Evolutionary conservation across 2,329 filamentous ascomycete genomes (phyloP).

Genomic region (Paracorniculantispora psalliotae): DNA sequence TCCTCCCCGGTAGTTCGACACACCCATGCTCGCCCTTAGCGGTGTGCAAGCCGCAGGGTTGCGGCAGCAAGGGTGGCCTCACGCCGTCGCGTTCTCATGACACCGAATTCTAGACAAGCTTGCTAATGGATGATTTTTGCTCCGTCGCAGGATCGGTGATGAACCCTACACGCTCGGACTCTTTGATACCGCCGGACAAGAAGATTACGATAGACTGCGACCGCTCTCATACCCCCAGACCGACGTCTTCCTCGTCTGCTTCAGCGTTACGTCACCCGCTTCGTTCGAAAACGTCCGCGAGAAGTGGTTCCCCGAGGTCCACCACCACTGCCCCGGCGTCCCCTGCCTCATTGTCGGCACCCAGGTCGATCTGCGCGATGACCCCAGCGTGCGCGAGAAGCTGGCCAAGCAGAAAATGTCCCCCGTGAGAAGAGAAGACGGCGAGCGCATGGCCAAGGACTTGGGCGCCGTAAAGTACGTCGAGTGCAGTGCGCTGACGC

Average conservation of each 20-base stretch:
- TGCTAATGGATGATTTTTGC: constrained; percentile 16
- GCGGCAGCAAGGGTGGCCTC: not conserved
- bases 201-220: constrained; percentile 97
- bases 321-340: constrained; percentile 96
- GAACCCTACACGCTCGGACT: constrained; percentile 96
- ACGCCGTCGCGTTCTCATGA: not conserved
- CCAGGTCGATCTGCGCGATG: constrained; percentile 92
- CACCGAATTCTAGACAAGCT: constrained; percentile 6
- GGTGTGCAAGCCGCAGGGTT: constrained; percentile 9
- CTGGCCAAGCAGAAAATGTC: constrained; percentile 93
- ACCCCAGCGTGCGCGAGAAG: constrained; percentile 82
- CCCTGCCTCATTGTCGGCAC: constrained; percentile 97
- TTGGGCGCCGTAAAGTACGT: constrained; percentile 98
- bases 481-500: constrained; percentile 94
- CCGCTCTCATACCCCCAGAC: constrained; percentile 97
- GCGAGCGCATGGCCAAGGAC: constrained; percentile 94
- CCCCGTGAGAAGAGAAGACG: constrained; percentile 86
- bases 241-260: constrained; percentile 98
- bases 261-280: constrained; percentile 93
- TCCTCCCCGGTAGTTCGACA: not conserved
- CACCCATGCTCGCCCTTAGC: constrained; percentile 5
- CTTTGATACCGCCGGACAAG: constrained; percentile 97
- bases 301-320: constrained; percentile 98
- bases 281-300: constrained; percentile 99
- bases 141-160: constrained; percentile 78